Conservation (phyloP, 768 basidiomycete species). For the Kondoa malvinella region DNA sequence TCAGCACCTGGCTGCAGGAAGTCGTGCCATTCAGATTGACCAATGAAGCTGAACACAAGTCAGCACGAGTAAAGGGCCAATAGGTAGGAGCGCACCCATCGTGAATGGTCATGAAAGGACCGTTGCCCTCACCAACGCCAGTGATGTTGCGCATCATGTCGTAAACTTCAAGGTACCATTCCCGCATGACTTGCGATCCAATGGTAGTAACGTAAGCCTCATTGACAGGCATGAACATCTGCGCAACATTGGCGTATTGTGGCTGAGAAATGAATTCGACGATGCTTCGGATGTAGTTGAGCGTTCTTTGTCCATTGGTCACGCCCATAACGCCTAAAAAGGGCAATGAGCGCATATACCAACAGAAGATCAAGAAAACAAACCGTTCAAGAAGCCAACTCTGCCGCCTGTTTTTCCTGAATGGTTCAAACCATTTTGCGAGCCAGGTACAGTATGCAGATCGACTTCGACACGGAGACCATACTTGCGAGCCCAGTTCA, state of each 20-base stretch:
- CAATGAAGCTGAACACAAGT: too few relatives aligned
- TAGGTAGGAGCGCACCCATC: too few relatives aligned
- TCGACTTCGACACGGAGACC: slow-evolving; percentile 86
- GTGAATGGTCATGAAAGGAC: slow-evolving; percentile 66
- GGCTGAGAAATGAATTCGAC: slow-evolving; percentile 86
- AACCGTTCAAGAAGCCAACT: background rate
- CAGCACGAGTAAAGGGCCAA: too few relatives aligned
- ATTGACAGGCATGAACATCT: slow-evolving; percentile 75
- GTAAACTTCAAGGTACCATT: slow-evolving; percentile 61
- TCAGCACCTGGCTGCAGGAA: slow-evolving; percentile 68
- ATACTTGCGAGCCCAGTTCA: slow-evolving; percentile 90
- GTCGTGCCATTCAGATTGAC: slow-evolving; percentile 42
- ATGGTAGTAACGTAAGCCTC: slow-evolving; percentile 34
- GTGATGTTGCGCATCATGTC: slow-evolving; percentile 58
- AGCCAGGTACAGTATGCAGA: slow-evolving; percentile 60
- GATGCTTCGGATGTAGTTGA: slow-evolving; percentile 73
- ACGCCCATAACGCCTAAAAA: slow-evolving; percentile 74
- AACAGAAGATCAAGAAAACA: too few relatives aligned
- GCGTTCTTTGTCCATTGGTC: slow-evolving; percentile 75
- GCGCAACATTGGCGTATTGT: slow-evolving; percentile 62
- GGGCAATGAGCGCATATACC: too few relatives aligned
- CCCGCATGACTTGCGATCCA: background rate
- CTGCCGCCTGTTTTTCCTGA: background rate
- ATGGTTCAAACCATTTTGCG: background rate
- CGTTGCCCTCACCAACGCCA: slow-evolving; percentile 65